phyloP scores from a whole-genome alignment of 1,139 yeast genomes.

The Geotrichum macrosporum region DNA sequence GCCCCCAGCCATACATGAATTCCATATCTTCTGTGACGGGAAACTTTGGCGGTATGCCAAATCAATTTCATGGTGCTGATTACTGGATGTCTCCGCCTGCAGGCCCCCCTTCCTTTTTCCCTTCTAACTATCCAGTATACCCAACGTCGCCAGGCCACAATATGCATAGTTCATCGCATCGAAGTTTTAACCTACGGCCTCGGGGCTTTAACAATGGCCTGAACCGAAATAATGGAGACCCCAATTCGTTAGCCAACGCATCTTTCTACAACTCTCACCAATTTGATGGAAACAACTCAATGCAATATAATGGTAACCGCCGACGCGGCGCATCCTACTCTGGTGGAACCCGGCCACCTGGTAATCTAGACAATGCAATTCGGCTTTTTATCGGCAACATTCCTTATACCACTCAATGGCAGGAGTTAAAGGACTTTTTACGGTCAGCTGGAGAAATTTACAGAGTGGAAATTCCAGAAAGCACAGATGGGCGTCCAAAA shows the following conservation, averaged over 20 bases:
- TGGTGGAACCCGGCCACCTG: not conserved
- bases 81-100: slow-evolving; percentile 6
- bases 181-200: slow-evolving; percentile 2
- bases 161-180: not conserved
- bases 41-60: not conserved
- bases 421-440: slow-evolving; percentile 49
- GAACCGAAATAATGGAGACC: not conserved
- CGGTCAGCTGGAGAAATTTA: slow-evolving; percentile 43
- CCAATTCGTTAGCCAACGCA: not conserved
- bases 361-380: not conserved
- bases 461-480: slow-evolving; percentile 53
- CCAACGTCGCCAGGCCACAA: not conserved
- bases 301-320: slow-evolving; percentile 1
- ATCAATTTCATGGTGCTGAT: slow-evolving; percentile 4
- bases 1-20: slow-evolving; percentile 1
- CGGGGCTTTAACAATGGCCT: slow-evolving; percentile 4
- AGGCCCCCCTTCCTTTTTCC: slow-evolving; percentile 2
- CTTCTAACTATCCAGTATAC: slow-evolving; percentile 4
- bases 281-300: not conserved
- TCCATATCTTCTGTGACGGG: not conserved
- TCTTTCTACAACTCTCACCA: not conserved
- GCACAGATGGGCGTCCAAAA: slow-evolving; percentile 43
- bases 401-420: slow-evolving; percentile 57
- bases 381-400: slow-evolving; percentile 35
- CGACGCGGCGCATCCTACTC: slow-evolving; percentile 2